Percentiles rank a stretch among this genome's conserved stretches.
Conservation (phyloP, 805 yeast species). For the Candida dajiaensis region DNA sequence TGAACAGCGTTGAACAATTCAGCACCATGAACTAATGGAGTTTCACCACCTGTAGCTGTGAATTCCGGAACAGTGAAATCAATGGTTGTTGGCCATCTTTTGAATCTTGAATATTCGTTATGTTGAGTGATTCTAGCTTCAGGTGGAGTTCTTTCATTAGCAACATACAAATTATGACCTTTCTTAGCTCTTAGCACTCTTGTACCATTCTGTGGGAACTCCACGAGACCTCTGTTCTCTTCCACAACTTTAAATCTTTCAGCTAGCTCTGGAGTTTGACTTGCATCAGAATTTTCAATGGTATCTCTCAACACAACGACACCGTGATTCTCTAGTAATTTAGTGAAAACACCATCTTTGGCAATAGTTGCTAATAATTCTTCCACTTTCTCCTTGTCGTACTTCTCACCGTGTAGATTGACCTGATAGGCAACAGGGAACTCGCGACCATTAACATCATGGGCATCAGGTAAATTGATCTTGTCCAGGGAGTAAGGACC, state of each 20-base stretch:
- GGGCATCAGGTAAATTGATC: conserved; percentile 4
- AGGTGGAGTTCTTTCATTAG: conserved; percentile 27
- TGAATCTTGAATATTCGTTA: conserved; percentile 29
- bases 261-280: conserved; percentile 15
- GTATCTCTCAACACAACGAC: conserved; percentile 25
- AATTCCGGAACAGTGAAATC: conserved; percentile 22
- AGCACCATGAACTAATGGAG: conserved; percentile 30
- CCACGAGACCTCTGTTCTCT: conserved; percentile 16
- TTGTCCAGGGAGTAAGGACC: conserved; percentile 4
- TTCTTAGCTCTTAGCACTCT: conserved; percentile 24
- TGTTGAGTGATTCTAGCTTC: conserved; percentile 24
- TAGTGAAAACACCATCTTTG: conserved; percentile 20
- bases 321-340: conserved; percentile 23
- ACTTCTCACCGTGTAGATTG: conserved; percentile 20
- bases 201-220: conserved; percentile 27
- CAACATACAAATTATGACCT: conserved; percentile 24
- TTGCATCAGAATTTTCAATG: conserved; percentile 12
- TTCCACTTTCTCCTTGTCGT: conserved; percentile 14
- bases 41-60: conserved; percentile 27
- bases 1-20: conserved; percentile 23
- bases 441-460: conserved; percentile 6
- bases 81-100: conserved; percentile 24
- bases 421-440: conserved; percentile 7
- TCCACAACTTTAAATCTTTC: conserved; percentile 21
- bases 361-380: conserved; percentile 14